Evolutionary conservation across 768 basidiomycete genomes (phyloP).

Genomic region (Psilocybe azurescens): DNA sequence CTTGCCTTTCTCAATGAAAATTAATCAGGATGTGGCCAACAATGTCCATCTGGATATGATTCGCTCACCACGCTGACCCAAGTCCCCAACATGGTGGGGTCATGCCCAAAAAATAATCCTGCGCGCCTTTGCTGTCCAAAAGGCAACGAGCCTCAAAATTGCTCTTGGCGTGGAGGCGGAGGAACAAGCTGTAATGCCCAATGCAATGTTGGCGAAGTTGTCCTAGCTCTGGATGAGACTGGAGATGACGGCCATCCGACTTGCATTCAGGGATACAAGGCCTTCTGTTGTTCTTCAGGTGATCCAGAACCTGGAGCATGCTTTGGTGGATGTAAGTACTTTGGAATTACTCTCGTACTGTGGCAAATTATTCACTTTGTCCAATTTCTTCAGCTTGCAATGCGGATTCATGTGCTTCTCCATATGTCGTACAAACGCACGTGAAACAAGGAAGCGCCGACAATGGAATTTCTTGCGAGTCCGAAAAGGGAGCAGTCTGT

Average conservation of each 20-base stretch:
- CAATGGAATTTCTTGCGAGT: constrained; percentile 12
- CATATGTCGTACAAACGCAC: constrained; percentile 10
- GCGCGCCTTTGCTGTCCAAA: constrained; percentile 26
- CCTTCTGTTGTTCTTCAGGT: constrained; percentile 26
- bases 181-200: constrained; percentile 25
- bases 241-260: constrained; percentile 24
- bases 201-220: constrained; percentile 26
- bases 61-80: constrained; percentile 23
- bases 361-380: neutral
- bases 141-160: constrained; percentile 24
- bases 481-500: constrained; percentile 3
- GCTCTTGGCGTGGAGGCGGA: constrained; percentile 26
- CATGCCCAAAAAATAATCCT: constrained; percentile 19
- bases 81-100: constrained; percentile 13
- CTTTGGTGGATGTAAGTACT: constrained; percentile 13
- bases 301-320: constrained; percentile 15
- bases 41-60: constrained; percentile 23
- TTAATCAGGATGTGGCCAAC: constrained; percentile 15
- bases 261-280: constrained; percentile 26
- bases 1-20: neutral
- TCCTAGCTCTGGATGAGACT: constrained; percentile 23
- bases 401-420: constrained; percentile 7
- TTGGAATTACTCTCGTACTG: neutral
- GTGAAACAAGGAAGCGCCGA: constrained; percentile 15
- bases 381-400: neutral